Percentiles rank a stretch among this genome's conserved stretches.
Evolutionary conservation across 345 rosid genomes (phyloP).

Genomic region (Garcia nutans): DNA sequence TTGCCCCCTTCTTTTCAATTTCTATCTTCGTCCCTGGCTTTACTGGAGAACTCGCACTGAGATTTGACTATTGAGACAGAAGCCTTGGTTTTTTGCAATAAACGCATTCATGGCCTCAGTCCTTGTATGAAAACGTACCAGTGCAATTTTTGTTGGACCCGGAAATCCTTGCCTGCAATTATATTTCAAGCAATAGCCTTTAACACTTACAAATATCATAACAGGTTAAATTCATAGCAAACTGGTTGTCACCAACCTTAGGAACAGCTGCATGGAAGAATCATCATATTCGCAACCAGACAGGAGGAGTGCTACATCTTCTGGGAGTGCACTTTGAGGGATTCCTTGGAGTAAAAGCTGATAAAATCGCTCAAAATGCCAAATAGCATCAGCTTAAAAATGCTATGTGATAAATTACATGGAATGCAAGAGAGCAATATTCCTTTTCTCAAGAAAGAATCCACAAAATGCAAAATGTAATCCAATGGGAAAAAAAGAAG

Average conservation of each 20-base stretch:
- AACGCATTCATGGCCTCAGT: constrained; percentile 63
- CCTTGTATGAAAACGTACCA: constrained; percentile 50
- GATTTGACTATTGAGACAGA: constrained; percentile 63
- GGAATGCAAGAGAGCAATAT: background rate
- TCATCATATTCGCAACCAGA: constrained; percentile 59
- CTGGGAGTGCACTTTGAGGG: constrained; percentile 43
- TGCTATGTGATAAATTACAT: background rate
- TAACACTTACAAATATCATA: background rate
- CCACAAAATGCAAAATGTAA: background rate
- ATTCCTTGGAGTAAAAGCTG: constrained; percentile 67
- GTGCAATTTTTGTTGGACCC: constrained; percentile 36
- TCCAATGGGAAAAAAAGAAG: too few species aligned
- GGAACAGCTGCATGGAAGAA: constrained; percentile 40
- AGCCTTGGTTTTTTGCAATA: constrained; percentile 54
- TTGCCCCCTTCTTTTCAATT: too few species aligned
- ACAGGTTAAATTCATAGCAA: constrained; percentile 5
- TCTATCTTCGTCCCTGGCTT: too few species aligned
- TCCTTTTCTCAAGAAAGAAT: background rate
- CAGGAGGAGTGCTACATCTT: constrained; percentile 73
- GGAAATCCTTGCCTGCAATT: constrained; percentile 40
- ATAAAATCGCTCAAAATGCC: constrained; percentile 5
- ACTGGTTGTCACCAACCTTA: constrained; percentile 38
- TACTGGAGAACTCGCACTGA: constrained; percentile 65
- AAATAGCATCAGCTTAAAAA: constrained; percentile 1
- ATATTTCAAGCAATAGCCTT: background rate